phyloP scores from a whole-genome alignment of 169 alveolate genomes.

The Eimeria acervulina region DNA sequence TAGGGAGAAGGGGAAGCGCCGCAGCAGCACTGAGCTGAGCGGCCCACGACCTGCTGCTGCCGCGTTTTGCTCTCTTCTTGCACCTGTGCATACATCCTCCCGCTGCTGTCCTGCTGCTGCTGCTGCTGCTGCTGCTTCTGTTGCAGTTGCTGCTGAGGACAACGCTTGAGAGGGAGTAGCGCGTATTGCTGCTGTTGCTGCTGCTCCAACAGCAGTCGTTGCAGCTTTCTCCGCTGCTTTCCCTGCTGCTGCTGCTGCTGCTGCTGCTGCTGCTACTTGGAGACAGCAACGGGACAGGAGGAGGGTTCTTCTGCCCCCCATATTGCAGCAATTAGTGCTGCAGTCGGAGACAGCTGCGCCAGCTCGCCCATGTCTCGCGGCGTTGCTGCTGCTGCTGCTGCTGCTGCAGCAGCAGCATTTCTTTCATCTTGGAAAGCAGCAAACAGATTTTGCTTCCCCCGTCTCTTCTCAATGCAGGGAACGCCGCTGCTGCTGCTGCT shows the following conservation, averaged over 20 bases:
- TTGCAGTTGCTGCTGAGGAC: neutral
- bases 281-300: neutral
- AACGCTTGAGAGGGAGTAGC: neutral
- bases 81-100: constrained; percentile 16
- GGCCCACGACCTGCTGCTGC: constrained; percentile 31
- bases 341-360: constrained; percentile 38
- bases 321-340: constrained; percentile 22
- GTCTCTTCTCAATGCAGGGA: neutral
- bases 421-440: constrained; percentile 41
- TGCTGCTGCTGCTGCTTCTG: too few relatives aligned
- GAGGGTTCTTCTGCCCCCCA: constrained; percentile 9
- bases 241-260: constrained; percentile 33
- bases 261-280: constrained; percentile 30
- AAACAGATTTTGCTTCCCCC: constrained; percentile 21
- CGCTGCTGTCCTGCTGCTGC: constrained; percentile 50
- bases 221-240: constrained; percentile 3
- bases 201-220: constrained; percentile 1
- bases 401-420: neutral
- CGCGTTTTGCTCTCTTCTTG: neutral
- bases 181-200: constrained; percentile 20
- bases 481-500: constrained; percentile 21
- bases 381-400: constrained; percentile 50
- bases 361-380: constrained; percentile 36
- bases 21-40: neutral
- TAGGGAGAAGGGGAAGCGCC: neutral